Evolutionary conservation across 768 basidiomycete genomes (phyloP), one percentile per base, ranked within the genome.

Genomic region (Collybia sordida): DNA sequence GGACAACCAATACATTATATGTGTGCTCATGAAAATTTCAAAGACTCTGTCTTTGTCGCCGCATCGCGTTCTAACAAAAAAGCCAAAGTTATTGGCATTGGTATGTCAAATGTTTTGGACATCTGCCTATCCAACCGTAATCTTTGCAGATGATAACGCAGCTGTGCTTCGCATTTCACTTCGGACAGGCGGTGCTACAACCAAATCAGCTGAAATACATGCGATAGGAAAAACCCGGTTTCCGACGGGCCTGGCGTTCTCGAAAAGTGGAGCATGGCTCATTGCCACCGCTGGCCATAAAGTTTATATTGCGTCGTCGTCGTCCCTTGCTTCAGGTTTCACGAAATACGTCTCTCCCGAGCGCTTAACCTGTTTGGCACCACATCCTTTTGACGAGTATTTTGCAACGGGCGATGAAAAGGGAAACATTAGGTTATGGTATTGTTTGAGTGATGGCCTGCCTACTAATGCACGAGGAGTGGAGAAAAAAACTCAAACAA

Each of bases 371-470:
- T 93, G 90, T 64, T 74, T 97, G 37, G 83, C 90, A 4, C 89
- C 90, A 64, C 93, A 96, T 64, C 96, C 96, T 2, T 77, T 73
- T 44, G 88, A 97, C 54, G 91, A 95, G 49, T 95, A 90, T 68
- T 97, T 98, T 65, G 97, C 93, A 3, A 97, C 96, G 0, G 97
- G 97, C 21, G 95, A 98, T 60, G 75, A 73, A 18, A 83, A 83
- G 54, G 97, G 97, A 47, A 75, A 81, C 55, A 87, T 99, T 41
- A 80, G 91, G 27, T 65, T 98, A 6, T 98, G 96, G 94, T 94
- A 97, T 65, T 96, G 93, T 67, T 76, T 96, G 15, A 81, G 86
- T 53, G 80, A 87, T 59, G 74, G 74, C 19, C 62, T 78, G 21
- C 69, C 73, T 9, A 60, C 70, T 15, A 78, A 78, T 59, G 74